Evolutionary conservation across 768 basidiomycete species (phyloP).

Genomic region (Tylopilus felleus): DNA sequence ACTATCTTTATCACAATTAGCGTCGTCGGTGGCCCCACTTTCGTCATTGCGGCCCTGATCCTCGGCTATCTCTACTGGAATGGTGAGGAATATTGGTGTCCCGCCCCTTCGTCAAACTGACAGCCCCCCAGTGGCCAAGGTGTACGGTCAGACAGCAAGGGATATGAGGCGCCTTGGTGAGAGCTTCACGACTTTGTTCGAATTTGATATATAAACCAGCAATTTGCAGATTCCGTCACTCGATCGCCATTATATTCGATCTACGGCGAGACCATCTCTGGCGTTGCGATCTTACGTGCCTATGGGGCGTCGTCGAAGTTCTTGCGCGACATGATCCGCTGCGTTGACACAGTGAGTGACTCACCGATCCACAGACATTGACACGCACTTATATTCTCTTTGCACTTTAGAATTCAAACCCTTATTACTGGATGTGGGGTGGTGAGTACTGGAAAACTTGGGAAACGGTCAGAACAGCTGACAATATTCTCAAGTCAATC

Average conservation of each 20-base stretch:
- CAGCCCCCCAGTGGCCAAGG: conserved; percentile 34
- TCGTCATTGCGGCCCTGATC: conserved; percentile 55
- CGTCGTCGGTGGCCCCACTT: conserved; percentile 74
- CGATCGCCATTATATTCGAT: conserved; percentile 47
- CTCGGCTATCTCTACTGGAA: conserved; percentile 68
- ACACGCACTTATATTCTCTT: conserved; percentile 1
- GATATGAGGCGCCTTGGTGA: conserved; percentile 78
- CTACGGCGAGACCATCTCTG: conserved; percentile 49
- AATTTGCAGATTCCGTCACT: conserved; percentile 41
- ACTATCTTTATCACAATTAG: conserved; percentile 76
- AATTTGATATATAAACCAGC: not conserved
- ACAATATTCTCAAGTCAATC: conserved; percentile 55
- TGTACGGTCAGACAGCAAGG: conserved; percentile 82
- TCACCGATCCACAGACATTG: not conserved
- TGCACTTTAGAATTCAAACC: conserved; percentile 52
- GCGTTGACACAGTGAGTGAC: conserved; percentile 68
- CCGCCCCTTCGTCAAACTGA: conserved; percentile 5
- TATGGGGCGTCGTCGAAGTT: conserved; percentile 90
- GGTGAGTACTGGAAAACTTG: conserved; percentile 37
- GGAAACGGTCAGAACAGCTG: conserved; percentile 1
- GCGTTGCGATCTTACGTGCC: conserved; percentile 61
- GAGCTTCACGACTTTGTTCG: conserved; percentile 12
- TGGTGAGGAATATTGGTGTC: conserved; percentile 39
- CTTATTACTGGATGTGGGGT: conserved; percentile 92
- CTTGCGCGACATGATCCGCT: conserved; percentile 77